Evolutionary conservation across 2,329 filamentous ascomycete species (phyloP).

Genomic region (Huntiella savannae): DNA sequence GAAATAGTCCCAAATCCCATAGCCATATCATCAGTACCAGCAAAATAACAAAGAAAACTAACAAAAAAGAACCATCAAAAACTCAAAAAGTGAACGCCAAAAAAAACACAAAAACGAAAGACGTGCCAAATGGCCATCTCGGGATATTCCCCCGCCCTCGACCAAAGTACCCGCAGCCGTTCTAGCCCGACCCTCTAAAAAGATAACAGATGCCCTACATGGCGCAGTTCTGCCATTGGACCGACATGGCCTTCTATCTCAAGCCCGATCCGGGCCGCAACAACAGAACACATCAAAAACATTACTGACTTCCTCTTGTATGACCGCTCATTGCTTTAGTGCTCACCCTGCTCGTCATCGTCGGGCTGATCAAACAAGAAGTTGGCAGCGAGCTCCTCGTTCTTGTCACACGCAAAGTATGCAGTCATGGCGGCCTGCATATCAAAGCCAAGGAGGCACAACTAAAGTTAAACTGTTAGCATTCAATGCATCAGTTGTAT

Average conservation of each 20-base stretch:
- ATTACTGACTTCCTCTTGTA: background rate
- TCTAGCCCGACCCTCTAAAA: too few relatives aligned
- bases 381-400: conserved; percentile 94
- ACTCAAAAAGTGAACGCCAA: too few relatives aligned
- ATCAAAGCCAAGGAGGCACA: conserved; percentile 84
- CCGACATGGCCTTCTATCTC: background rate
- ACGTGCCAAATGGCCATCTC: background rate
- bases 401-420: conserved; percentile 98
- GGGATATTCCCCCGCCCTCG: background rate
- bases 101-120: background rate
- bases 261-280: background rate
- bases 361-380: conserved; percentile 96
- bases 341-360: conserved; percentile 41
- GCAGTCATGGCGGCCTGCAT: conserved; percentile 90
- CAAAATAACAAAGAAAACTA: background rate
- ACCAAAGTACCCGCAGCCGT: too few relatives aligned
- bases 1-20: background rate
- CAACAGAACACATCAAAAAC: background rate
- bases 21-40: background rate
- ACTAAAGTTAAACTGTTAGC: conserved; percentile 25
- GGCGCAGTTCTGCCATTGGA: background rate
- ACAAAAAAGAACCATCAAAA: background rate
- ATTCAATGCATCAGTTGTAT: background rate
- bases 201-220: too few relatives aligned
- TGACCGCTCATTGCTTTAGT: background rate